phyloP scores from a whole-genome alignment of 179 eudicot species.

The Camellia oleifera region DNA sequence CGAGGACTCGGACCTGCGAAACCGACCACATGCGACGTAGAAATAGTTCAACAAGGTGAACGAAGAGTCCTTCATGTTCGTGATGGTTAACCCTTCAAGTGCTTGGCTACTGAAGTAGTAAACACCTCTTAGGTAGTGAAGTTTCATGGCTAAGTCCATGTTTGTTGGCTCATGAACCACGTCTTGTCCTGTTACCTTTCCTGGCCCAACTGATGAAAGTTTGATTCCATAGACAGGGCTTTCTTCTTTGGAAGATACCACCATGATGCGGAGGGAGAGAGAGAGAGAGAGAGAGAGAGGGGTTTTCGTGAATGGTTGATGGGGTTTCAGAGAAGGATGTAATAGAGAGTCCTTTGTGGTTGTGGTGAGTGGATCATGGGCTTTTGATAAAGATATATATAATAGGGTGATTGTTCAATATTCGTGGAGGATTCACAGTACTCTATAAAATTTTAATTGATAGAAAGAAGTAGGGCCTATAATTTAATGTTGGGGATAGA shows the following conservation, averaged over 20 bases:
- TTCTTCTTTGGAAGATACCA: conserved; percentile 23
- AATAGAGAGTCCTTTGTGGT: too few species aligned
- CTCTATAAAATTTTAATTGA: too few species aligned
- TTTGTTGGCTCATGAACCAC: conserved; percentile 41
- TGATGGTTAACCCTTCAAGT: conserved; percentile 28
- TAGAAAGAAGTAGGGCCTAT: too few species aligned
- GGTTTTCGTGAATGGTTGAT: not conserved
- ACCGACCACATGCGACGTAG: conserved; percentile 48
- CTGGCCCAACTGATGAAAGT: conserved; percentile 67
- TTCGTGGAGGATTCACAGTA: too few species aligned
- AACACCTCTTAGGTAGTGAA: conserved; percentile 59
- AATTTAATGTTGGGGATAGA: too few species aligned
- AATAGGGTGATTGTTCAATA: too few species aligned
- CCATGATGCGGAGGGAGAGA: conserved; percentile 7
- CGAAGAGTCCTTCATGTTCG: conserved; percentile 30
- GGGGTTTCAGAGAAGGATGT: too few species aligned
- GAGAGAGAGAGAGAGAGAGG: not conserved
- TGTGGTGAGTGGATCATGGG: too few species aligned
- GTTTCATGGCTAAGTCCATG: conserved; percentile 84
- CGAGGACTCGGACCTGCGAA: conserved; percentile 36
- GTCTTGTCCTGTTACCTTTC: conserved; percentile 38
- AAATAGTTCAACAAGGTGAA: conserved; percentile 45
- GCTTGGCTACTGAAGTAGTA: conserved; percentile 49
- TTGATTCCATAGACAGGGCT: conserved; percentile 31
- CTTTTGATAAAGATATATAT: too few species aligned